A percentile compares a stretch with the other conserved stretches of the same genome.
phyloP scores from a whole-genome alignment of 176 grass and related monocot species.

The Chloris gayana region DNA sequence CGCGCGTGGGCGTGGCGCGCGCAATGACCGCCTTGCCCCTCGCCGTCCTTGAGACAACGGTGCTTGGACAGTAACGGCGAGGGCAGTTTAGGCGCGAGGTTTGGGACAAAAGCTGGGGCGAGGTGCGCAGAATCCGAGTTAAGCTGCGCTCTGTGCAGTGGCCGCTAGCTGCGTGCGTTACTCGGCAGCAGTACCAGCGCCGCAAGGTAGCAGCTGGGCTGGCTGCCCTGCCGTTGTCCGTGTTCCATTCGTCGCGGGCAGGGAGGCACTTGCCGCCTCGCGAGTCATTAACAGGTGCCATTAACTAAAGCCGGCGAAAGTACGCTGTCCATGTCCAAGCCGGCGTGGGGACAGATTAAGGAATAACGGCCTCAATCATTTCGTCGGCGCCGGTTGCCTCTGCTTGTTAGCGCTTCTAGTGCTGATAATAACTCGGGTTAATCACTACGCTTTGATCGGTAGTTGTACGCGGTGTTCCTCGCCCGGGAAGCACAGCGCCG shows the following conservation, averaged over 20 bases:
- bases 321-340: neutral
- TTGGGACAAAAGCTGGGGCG: slow-evolving; percentile 42
- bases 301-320: neutral
- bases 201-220: neutral
- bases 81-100: neutral
- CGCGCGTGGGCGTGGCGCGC: slow-evolving; percentile 39
- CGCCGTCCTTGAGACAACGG: accelerated
- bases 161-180: slow-evolving; percentile 40
- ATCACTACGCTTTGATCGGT: neutral
- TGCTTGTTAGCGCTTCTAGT: too few relatives aligned
- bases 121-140: slow-evolving; percentile 23
- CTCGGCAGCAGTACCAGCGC: neutral
- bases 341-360: neutral
- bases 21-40: slow-evolving; percentile 31
- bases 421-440: neutral
- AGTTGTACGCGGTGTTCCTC: neutral
- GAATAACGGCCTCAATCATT: slow-evolving; percentile 44
- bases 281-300: neutral
- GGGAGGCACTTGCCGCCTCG: neutral
- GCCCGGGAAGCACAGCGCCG: neutral
- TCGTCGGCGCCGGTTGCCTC: neutral
- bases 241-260: neutral
- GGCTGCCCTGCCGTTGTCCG: neutral
- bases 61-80: accelerated
- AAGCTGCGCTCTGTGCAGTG: slow-evolving; percentile 37